Evolutionary conservation across 768 basidiomycete genomes (phyloP), one percentile per base, ranked within the genome.

Genomic region (Pulveroboletus sp.): DNA sequence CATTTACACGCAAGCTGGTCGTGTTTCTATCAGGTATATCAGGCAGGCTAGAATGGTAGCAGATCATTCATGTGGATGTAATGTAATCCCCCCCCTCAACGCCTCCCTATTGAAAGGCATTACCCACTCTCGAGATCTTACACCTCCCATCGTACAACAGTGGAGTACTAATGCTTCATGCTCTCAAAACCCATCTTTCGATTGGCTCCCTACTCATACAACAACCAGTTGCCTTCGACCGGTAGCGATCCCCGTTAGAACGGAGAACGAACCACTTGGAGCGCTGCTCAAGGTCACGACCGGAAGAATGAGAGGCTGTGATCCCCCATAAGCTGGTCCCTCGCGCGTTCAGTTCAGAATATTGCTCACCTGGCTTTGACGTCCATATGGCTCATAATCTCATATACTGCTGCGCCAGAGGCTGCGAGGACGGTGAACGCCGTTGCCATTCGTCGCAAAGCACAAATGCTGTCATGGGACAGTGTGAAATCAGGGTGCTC

Each of bases 401-500:
- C 60, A 35, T 68, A 68, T 0, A 68, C 55, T 19, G 62, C 67
- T 23, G 68, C 68, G 10, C 67, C 51, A 13, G 67, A 69, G 14
- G 67, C 68, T 13, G 67, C 67, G 37, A 68, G 54, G 44, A 68
- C 51, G 14, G 67, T 63, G 31, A 68, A 19, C 2, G 64, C 45
- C 1, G 65, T 50, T 26, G 60, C 66, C 19, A 70, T 40, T 7
- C 57, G 61, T 20, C 49, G 65, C 1, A 68, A 48, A 2, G 58
- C 59, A 26, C 51, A 39, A 43, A 61, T 37, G 19, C 59, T 57
- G 12, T 64, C 65, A 19, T 47, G 16, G 9, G 65, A 67, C 20
- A 69, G 43, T 0, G 67, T 55, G 37, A 67, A 67, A 2, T 68
- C 67, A 31, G 65, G 65, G 53, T 69, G 67, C 31, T 67, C 65